phyloP scores from a whole-genome alignment of 2,329 filamentous ascomycete species.

The Pestalotiopsis sp. region DNA sequence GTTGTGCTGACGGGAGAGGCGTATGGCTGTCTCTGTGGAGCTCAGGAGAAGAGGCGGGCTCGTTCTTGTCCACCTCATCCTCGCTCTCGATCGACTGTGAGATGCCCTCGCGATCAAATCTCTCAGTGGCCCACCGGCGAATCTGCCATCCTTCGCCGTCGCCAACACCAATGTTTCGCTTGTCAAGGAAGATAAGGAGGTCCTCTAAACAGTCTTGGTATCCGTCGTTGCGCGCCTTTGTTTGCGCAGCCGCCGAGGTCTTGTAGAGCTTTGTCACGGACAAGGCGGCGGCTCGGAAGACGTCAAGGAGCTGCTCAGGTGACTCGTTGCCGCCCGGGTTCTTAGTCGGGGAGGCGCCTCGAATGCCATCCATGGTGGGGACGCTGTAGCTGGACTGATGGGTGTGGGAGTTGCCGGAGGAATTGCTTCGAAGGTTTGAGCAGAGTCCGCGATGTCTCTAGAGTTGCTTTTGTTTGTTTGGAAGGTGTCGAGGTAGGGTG shows the following conservation, averaged over 20 bases:
- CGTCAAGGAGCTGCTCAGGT: conserved; percentile 72
- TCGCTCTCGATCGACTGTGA: conserved; percentile 63
- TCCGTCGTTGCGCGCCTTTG: conserved; percentile 74
- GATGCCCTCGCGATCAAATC: conserved; percentile 61
- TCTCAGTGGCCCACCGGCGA: conserved; percentile 66
- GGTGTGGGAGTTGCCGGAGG: background rate
- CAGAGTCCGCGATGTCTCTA: background rate
- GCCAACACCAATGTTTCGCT: conserved; percentile 72
- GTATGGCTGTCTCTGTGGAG: conserved; percentile 49
- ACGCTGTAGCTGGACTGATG: background rate
- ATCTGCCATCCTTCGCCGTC: conserved; percentile 74
- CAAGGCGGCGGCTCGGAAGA: conserved; percentile 88
- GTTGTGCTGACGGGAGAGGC: conserved; percentile 33
- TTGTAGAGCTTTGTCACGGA: conserved; percentile 98
- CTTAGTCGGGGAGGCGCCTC: conserved; percentile 30
- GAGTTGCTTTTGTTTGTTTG: background rate
- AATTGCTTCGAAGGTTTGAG: background rate
- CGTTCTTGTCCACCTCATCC: conserved; percentile 66
- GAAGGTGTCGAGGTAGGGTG: background rate
- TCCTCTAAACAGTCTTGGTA: conserved; percentile 96
- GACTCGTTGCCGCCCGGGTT: conserved; percentile 40
- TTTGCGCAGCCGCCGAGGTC: conserved; percentile 76
- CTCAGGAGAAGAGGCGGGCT: conserved; percentile 59
- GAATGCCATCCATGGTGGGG: conserved; percentile 25
- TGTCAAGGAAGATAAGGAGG: conserved; percentile 81